Evolutionary conservation across 2,329 filamentous ascomycete species (phyloP), one percentile per base, ranked within the genome.

Genomic region (Chaetomium sp.): DNA sequence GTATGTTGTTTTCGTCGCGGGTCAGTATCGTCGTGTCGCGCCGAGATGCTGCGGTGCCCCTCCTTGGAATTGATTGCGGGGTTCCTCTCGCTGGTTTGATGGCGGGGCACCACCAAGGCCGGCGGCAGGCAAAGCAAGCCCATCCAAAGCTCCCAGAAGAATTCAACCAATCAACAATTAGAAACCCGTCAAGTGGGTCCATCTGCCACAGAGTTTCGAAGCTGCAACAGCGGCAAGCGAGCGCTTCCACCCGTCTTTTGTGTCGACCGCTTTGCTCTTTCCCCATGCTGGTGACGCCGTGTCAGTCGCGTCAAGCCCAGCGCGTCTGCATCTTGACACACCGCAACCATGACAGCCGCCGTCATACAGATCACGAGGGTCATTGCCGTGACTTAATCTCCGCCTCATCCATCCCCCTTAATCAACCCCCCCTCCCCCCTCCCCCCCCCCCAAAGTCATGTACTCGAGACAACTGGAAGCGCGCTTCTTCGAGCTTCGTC

Each of bases 11-110:
- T 45, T 55, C 35, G 65, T 64, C 59, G 57, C 60, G 57, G 50
- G 49, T 57, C 51, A 27, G 55, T 27, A 49, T 60, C 42, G 27
- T n/a, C 33, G 54, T 56, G 56, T 60, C 61, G 60, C 65, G 61
- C 56, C 33, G 29, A 62, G 62, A 33, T 63, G 60, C 62, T 60
- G 47, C n/a, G 25, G 45, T 60, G 66, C 65, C 65, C 65, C 69
- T 65, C 66, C n/a, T 64, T 64, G 29, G 59, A 64, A 67, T 66
- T 68, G 63, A 65, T 60, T 69, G 69, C 69, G 69, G 69, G 69
- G 69, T 65, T 53, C 45, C 4, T 21, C 45, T 62, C 57, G 57
- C 63, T 68, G 63, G 64, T 38, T 38, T 4, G 35, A 59, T 55
- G 55, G 58, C 57, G 62, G 56, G 59, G 60, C 54, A 58, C 16